Evolutionary conservation across 169 alveolate genomes (phyloP).

Genomic region (Miamiensis avidus): DNA sequence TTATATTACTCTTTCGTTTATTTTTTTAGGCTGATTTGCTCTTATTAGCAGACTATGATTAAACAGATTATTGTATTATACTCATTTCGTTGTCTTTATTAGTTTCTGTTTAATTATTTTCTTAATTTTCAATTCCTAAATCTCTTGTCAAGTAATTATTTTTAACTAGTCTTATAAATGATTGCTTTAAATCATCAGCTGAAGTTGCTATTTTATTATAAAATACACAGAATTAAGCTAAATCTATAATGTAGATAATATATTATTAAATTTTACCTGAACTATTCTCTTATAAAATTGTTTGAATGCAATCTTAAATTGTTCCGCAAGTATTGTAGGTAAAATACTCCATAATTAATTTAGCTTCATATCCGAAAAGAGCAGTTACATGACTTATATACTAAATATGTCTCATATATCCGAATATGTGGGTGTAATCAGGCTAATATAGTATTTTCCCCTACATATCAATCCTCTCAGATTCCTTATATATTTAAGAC

Average conservation of each 20-base stretch:
- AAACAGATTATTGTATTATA: background rate
- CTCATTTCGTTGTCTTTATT: background rate
- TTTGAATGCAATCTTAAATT: background rate
- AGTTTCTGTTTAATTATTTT: background rate
- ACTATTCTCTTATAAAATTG: background rate
- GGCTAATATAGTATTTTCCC: background rate
- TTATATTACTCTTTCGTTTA: background rate
- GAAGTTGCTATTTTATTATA: background rate
- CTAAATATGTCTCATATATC: background rate
- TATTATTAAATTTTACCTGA: background rate
- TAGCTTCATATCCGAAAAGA: background rate
- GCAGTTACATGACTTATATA: too few species aligned
- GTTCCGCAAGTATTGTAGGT: background rate
- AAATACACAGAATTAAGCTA: too few species aligned
- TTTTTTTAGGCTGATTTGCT: background rate
- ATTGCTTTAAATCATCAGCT: background rate
- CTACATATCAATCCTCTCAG: background rate
- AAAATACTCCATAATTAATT: background rate
- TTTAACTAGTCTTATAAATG: background rate
- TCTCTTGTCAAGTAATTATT: background rate
- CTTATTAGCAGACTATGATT: background rate
- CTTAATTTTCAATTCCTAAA: background rate
- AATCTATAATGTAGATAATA: too few species aligned
- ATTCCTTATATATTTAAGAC: background rate
- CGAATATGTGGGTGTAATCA: background rate